A percentile compares a stretch with the other conserved stretches of the same genome.
These are phyloP conservation scores for Singerocomus inundabilis DNA, from an alignment of 1,284 basidiomycete genomes.

Conservation along the genomic window DNA sequence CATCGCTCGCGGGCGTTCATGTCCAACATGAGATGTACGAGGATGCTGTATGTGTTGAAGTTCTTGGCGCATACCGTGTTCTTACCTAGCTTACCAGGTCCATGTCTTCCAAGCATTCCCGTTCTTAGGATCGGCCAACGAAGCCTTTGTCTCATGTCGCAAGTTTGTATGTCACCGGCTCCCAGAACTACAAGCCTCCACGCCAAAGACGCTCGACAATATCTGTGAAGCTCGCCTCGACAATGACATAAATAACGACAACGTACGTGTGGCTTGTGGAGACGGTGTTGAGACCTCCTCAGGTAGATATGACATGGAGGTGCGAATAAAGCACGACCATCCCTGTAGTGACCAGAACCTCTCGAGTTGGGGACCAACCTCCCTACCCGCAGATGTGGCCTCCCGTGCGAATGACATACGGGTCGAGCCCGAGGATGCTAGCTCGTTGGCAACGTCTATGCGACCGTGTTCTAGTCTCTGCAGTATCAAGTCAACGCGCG, in stretches of 20 bases:
- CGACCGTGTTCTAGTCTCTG: constrained; percentile 30
- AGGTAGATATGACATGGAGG: constrained; percentile 39
- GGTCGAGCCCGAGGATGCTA: constrained; percentile 6
- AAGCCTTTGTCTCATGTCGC: constrained; percentile 76
- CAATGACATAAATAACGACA: constrained; percentile 63
- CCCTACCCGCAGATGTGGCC: constrained; percentile 3
- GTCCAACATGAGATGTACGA: constrained; percentile 93
- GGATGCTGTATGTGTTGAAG: constrained; percentile 69
- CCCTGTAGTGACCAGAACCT: constrained; percentile 37
- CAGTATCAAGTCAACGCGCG: constrained; percentile 44
- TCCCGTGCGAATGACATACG: constrained; percentile 6
- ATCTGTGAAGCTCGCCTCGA: constrained; percentile 58
- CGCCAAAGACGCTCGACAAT: constrained; percentile 50
- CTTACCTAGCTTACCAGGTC: constrained; percentile 46
- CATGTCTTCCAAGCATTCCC: constrained; percentile 92
- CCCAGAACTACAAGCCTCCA: constrained; percentile 46
- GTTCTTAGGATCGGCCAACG: constrained; percentile 71
- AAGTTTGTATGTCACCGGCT: constrained; percentile 68
- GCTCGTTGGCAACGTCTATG: constrained; percentile 7
- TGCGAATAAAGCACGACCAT: constrained; percentile 34
- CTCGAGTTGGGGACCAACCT: constrained; percentile 48
- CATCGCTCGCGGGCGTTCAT: constrained; percentile 81
- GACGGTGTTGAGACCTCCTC: constrained; percentile 55
- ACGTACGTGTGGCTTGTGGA: constrained; percentile 61
- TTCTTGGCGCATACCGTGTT: background rate